phyloP scores from a whole-genome alignment of 2,329 filamentous ascomycete species.

The Nectriaceae sp. region DNA sequence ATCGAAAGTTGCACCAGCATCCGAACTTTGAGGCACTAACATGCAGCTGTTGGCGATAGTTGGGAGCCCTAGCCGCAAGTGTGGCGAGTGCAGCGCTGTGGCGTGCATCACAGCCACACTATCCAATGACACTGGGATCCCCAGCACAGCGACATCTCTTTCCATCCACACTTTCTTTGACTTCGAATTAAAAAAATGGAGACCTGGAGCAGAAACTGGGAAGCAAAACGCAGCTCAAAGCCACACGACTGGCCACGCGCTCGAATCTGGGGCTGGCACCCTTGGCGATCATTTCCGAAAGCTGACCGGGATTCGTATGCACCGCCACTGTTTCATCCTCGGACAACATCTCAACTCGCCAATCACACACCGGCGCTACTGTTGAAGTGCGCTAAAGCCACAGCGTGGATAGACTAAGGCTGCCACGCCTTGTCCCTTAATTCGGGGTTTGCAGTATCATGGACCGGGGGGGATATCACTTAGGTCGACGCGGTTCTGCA shows the following conservation, averaged over 20 bases:
- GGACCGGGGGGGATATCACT: conserved; percentile 14
- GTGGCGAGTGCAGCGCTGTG: neutral
- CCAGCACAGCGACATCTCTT: neutral
- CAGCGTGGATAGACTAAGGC: conserved; percentile 7
- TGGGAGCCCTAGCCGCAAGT: no score
- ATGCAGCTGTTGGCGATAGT: no score
- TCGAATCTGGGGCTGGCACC: neutral
- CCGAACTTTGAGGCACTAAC: no score
- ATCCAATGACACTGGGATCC: neutral
- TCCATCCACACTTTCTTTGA: neutral
- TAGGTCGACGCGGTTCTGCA: neutral
- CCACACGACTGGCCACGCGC: neutral
- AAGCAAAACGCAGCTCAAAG: neutral
- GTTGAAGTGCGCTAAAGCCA: conserved; percentile 19
- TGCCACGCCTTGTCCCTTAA: conserved; percentile 16
- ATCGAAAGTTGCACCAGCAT: no score
- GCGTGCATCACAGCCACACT: neutral
- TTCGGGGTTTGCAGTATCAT: conserved; percentile 18
- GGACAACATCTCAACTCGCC: neutral
- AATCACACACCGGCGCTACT: conserved; percentile 14
- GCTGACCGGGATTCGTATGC: conserved; percentile 13
- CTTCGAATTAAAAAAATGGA: neutral
- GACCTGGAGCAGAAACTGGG: neutral
- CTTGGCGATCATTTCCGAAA: conserved; percentile 25
- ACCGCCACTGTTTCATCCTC: conserved; percentile 19